Evolutionary conservation across 257 asterid species (phyloP).

Genomic region (Solanum chilense): DNA sequence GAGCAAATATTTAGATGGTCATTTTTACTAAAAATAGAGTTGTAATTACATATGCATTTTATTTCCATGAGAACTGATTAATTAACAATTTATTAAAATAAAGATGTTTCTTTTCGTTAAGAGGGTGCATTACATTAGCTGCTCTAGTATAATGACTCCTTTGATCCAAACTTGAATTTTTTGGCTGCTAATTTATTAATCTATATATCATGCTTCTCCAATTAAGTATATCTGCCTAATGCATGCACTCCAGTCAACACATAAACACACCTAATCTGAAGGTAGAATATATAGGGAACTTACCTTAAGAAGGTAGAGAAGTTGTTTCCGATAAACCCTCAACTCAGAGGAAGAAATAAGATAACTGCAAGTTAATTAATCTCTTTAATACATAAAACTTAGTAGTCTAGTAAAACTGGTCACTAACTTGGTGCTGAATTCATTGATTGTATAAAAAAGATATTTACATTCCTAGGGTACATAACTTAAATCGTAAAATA

Average conservation of each 20-base stretch:
- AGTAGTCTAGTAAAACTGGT: not conserved
- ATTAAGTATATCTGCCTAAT: too few species aligned
- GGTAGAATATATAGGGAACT: not conserved
- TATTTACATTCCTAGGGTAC: not conserved
- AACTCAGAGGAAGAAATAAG: not conserved
- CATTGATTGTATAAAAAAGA: not conserved
- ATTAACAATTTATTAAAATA: too few species aligned
- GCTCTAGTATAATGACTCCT: too few species aligned
- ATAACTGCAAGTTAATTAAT: not conserved
- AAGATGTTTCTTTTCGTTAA: too few species aligned
- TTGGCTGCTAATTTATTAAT: too few species aligned
- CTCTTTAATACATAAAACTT: not conserved
- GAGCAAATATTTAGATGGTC: too few species aligned
- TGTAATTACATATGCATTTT: too few species aligned
- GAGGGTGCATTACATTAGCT: too few species aligned
- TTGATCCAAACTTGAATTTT: too few species aligned
- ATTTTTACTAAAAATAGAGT: too few species aligned
- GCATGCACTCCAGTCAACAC: not conserved
- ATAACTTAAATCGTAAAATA: not conserved
- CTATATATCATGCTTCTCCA: too few species aligned
- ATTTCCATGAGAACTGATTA: too few species aligned
- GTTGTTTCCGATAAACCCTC: not conserved
- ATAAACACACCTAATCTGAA: not conserved
- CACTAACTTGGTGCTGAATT: not conserved
- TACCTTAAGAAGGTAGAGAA: not conserved